phyloP scores from a whole-genome alignment of 2,329 filamentous ascomycete species.

The Trichoderma simmonsii region DNA sequence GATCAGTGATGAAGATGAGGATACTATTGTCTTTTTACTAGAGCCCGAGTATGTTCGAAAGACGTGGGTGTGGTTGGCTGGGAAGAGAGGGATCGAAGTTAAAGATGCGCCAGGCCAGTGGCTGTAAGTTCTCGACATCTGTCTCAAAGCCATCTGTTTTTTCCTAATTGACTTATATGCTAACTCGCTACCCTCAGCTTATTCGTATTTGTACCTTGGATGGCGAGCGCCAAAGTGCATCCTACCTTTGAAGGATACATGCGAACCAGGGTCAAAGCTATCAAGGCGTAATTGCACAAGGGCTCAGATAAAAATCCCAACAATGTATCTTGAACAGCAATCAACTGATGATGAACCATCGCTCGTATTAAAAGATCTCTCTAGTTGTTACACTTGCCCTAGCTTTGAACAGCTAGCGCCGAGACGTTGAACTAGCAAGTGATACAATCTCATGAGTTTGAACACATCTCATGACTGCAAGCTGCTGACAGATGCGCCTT shows the following conservation, averaged over 20 bases:
- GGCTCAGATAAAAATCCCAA: no score
- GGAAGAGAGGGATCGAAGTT: not conserved
- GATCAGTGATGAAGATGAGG: not conserved
- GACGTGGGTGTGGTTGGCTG: not conserved
- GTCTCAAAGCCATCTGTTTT: not conserved
- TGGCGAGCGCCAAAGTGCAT: not conserved
- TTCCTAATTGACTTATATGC: not conserved
- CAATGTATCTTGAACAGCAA: not conserved
- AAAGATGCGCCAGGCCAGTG: not conserved
- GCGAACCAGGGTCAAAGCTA: not conserved
- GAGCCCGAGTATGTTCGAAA: not conserved
- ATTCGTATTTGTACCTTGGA: not conserved
- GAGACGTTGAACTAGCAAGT: not conserved
- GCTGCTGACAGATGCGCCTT: not conserved
- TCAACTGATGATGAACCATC: not conserved
- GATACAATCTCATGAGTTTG: not conserved
- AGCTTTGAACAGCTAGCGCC: not conserved
- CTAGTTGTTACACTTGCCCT: not conserved
- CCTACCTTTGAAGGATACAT: not conserved
- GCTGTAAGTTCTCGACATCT: not conserved
- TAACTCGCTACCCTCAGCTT: not conserved
- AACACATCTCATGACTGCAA: slow-evolving; percentile 1
- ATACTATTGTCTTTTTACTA: not conserved
- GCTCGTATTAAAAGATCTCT: not conserved
- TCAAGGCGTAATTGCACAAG: not conserved